phyloP scores from a whole-genome alignment of 305 asterid genomes.

The Ilex paraguariensis region DNA sequence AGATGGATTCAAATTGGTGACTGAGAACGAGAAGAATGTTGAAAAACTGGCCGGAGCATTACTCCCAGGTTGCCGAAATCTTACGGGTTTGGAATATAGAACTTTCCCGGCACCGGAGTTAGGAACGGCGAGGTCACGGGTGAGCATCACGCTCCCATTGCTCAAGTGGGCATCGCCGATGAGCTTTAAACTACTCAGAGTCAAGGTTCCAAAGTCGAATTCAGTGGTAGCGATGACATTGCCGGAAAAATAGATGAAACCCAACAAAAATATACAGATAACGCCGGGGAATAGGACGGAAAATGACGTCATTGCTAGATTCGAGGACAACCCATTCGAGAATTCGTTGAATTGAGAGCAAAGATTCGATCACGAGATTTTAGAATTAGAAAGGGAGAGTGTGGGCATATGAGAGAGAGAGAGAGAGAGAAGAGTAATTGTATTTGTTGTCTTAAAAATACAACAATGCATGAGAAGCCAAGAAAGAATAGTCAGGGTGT shows the following conservation, averaged over 20 bases:
- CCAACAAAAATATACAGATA: slow-evolving; percentile 6
- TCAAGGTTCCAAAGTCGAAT: slow-evolving; percentile 68
- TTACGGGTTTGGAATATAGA: slow-evolving; percentile 66
- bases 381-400: background rate
- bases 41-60: slow-evolving; percentile 55
- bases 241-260: slow-evolving; percentile 10
- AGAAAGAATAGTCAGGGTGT: background rate
- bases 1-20: slow-evolving; percentile 69
- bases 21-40: slow-evolving; percentile 82
- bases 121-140: slow-evolving; percentile 82
- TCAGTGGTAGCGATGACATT: slow-evolving; percentile 20
- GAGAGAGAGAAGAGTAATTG: background rate
- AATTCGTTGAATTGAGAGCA: background rate
- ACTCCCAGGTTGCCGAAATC: slow-evolving; percentile 52
- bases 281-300: slow-evolving; percentile 19
- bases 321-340: slow-evolving; percentile 31
- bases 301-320: slow-evolving; percentile 44
- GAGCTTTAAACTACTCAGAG: slow-evolving; percentile 68
- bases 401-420: slow-evolving; percentile 10
- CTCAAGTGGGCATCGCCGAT: slow-evolving; percentile 90
- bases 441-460: slow-evolving; percentile 2
- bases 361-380: slow-evolving; percentile 11
- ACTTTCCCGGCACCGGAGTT: slow-evolving; percentile 85
- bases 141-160: slow-evolving; percentile 69
- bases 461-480: slow-evolving; percentile 6